Base-by-base conservation (phyloP, 176 grass and related monocot genomes). In the Aechmea fasciata region DNA sequence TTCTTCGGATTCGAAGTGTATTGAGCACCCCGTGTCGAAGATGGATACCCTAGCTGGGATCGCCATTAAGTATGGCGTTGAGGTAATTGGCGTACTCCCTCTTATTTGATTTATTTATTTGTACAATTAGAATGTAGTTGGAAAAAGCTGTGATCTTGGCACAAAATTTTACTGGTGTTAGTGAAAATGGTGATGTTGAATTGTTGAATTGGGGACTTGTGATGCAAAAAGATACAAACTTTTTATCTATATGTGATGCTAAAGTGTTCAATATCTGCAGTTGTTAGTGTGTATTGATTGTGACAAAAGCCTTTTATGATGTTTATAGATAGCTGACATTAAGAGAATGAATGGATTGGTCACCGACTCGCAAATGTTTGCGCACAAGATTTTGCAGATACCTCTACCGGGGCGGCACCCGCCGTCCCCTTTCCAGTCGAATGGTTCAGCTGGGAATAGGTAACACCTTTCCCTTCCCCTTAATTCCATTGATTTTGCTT, bases 321-420 rank as follows among this genome's bases (percentile, higher is more conserved):
- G 24, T 49, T 50, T 77, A 63, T 65, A 96, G 93, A 89, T 96
- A 61, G 83, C 88, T 23, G 88, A 96, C 71, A 92, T 96, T 67
- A 96, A 92, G 78, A 81, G 89, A 74, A 79, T 81, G 48, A 96
- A 96, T 41, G 28, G 75, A 73, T 84, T 96, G 29, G 81, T 80
- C 19, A 96, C 50, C 48, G 93, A 96, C 65, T 75, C 72, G 24
- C 89, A 96, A 75, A 96, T 96, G 88, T 96, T 87, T 71, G 93
- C 93, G 0, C 93, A 81, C 79, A 96, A 87, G 51, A 73, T 84
- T 10, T 81, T 96, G 86, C 72, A 80, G 57, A 96, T 96, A 76
- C 93, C 93, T 68, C 69, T 87, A 9, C 82, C 79, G 13, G 88
- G 88, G 76, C 81, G 61, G 72, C 83, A 81, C 69, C 70, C 78